These are phyloP conservation scores for Naganishia friedmannii DNA, from an alignment of 768 basidiomycete species.

Conservation along the genomic window DNA sequence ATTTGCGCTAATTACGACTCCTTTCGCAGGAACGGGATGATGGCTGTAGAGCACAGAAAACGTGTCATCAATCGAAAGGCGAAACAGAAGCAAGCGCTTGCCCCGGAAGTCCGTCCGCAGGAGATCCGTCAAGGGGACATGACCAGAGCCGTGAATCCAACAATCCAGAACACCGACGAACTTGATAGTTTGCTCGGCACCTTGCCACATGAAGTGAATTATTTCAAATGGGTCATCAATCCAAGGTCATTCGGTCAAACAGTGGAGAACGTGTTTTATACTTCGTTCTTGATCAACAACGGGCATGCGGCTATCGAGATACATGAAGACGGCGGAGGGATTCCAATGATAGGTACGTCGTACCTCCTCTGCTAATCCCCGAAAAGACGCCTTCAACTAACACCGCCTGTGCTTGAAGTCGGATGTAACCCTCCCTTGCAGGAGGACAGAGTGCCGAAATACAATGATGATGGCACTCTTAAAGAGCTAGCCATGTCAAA, in stretches of 20 bases:
- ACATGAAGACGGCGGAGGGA: conserved; percentile 58
- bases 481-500: conserved; percentile 65
- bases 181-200: background rate
- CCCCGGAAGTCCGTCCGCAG: conserved; percentile 67
- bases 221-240: conserved; percentile 85
- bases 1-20: conserved; percentile 27
- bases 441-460: conserved; percentile 54
- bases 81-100: conserved; percentile 65
- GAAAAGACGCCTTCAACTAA: background rate
- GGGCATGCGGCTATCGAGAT: conserved; percentile 56
- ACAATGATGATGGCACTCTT: background rate
- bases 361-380: conserved; percentile 2
- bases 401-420: conserved; percentile 48
- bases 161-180: conserved; percentile 72
- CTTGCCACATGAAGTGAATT: conserved; percentile 26
- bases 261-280: conserved; percentile 93
- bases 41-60: conserved; percentile 81
- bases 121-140: conserved; percentile 54
- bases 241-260: conserved; percentile 87
- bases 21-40: conserved; percentile 75
- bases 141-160: conserved; percentile 66
- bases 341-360: conserved; percentile 67
- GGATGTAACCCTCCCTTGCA: conserved; percentile 64
- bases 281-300: conserved; percentile 86
- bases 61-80: conserved; percentile 62